phyloP scores from a whole-genome alignment of 208 protist species.

The Trypanosomatidae sp. region DNA sequence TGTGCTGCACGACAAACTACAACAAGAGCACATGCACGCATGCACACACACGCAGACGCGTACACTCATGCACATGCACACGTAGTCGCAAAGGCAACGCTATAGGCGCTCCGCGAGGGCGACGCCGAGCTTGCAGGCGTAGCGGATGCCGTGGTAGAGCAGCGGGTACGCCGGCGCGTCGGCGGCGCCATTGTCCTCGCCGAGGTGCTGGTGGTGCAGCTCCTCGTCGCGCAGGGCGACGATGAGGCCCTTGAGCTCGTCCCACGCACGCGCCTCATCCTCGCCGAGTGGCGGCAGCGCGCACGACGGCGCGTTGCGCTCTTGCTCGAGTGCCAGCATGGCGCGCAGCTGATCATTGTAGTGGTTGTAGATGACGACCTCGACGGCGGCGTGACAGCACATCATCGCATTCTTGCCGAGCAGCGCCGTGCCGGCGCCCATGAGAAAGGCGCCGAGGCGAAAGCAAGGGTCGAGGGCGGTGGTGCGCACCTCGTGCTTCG shows the following conservation, averaged over 20 bases:
- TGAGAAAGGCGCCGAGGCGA: slow-evolving; percentile 45
- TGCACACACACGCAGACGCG: no score
- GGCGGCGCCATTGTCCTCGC: slow-evolving; percentile 59
- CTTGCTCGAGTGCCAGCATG: slow-evolving; percentile 35
- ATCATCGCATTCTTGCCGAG: slow-evolving; percentile 79
- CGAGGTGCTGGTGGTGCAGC: slow-evolving; percentile 74
- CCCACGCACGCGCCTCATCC: slow-evolving; percentile 27
- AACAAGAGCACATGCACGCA: no score
- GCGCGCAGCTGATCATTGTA: slow-evolving; percentile 86
- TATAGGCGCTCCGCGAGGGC: slow-evolving; percentile 53
- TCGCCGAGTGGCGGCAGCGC: no score
- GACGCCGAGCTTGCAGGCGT: slow-evolving; percentile 62
- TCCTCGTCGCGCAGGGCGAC: slow-evolving; percentile 77
- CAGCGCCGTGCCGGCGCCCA: slow-evolving; percentile 57
- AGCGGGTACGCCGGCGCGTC: slow-evolving; percentile 56
- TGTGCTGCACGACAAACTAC: no score
- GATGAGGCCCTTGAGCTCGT: slow-evolving; percentile 54
- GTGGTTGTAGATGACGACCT: slow-evolving; percentile 71
- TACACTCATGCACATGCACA: no score
- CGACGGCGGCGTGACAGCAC: slow-evolving; percentile 81
- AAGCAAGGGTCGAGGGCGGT: slow-evolving; percentile 64
- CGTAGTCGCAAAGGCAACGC: not conserved
- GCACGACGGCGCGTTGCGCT: slow-evolving; percentile 7
- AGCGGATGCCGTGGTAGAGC: slow-evolving; percentile 68
- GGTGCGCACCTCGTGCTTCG: slow-evolving; percentile 37